Conservation (phyloP, 2,329 filamentous ascomycete species). For the Colletotrichum neosansevieriae region DNA sequence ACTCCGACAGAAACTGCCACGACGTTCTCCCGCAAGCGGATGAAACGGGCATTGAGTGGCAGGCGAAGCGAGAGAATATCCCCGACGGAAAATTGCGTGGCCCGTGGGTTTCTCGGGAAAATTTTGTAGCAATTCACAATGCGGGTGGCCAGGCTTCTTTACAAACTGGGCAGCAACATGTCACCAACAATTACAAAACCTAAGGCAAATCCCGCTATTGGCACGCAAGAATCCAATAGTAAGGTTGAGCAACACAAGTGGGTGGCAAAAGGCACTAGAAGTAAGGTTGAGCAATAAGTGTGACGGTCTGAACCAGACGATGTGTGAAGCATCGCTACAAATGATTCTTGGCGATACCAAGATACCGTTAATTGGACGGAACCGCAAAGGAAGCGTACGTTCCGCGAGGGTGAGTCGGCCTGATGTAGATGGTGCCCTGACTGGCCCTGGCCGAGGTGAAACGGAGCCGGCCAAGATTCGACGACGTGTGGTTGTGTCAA, state of each 20-base stretch:
- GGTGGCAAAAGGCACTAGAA: too few relatives aligned
- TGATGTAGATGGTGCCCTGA: constrained; percentile 22
- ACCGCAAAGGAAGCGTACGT: background rate
- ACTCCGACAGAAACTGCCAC: constrained; percentile 12
- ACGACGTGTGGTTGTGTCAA: constrained; percentile 31
- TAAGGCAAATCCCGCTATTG: constrained; percentile 21
- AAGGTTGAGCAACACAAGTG: too few relatives aligned
- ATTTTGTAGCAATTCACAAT: background rate
- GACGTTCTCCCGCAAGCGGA: constrained; percentile 6
- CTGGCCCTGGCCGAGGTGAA: constrained; percentile 10
- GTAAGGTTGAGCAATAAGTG: background rate
- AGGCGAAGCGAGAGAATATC: background rate
- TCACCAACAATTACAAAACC: background rate
- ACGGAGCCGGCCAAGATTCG: constrained; percentile 31
- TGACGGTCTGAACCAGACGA: constrained; percentile 8
- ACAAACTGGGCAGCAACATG: background rate
- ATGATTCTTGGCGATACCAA: constrained; percentile 6
- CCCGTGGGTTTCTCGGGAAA: background rate
- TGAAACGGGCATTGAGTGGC: constrained; percentile 5
- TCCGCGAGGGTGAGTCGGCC: constrained; percentile 14
- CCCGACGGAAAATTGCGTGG: background rate
- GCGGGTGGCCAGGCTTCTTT: background rate
- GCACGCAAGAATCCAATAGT: background rate
- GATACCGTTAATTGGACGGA: constrained; percentile 2
- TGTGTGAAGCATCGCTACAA: background rate